A percentile compares a stretch with the other conserved stretches of the same genome.
Evolutionary conservation across 805 yeast species (phyloP).

Genomic region (Kodamaea neixiangensis): DNA sequence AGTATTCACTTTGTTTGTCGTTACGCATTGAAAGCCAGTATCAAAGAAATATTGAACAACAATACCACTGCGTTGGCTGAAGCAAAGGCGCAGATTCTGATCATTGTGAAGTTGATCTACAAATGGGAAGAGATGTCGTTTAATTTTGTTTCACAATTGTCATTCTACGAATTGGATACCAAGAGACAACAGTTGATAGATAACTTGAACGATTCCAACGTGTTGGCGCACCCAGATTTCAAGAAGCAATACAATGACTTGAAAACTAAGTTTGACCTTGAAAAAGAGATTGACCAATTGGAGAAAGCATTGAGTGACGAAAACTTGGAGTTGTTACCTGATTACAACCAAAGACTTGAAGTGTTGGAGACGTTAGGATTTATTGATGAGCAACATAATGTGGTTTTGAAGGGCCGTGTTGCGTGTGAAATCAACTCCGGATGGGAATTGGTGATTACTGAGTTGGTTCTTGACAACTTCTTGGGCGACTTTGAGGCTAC

Average conservation of each 20-base stretch:
- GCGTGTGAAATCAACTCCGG: slow-evolving; percentile 93
- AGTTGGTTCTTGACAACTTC: slow-evolving; percentile 86
- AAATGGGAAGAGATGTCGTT: slow-evolving; percentile 49
- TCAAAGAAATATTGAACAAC: slow-evolving; percentile 39
- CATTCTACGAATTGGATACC: slow-evolving; percentile 37
- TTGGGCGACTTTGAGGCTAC: slow-evolving; percentile 92
- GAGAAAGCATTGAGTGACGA: slow-evolving; percentile 76
- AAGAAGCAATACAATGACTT: slow-evolving; percentile 45
- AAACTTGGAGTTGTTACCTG: slow-evolving; percentile 86
- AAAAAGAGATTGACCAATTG: slow-evolving; percentile 53
- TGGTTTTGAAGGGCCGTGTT: slow-evolving; percentile 85
- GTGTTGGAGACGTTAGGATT: slow-evolving; percentile 80
- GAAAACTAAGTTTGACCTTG: slow-evolving; percentile 47
- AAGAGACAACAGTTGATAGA: slow-evolving; percentile 37
- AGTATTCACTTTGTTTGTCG: slow-evolving; percentile 47
- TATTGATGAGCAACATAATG: slow-evolving; percentile 74
- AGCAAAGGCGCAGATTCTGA: slow-evolving; percentile 35
- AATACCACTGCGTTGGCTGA: slow-evolving; percentile 35
- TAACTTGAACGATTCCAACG: slow-evolving; percentile 26
- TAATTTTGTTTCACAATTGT: slow-evolving; percentile 30
- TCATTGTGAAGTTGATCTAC: slow-evolving; percentile 38
- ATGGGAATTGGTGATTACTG: slow-evolving; percentile 87
- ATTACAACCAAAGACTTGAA: slow-evolving; percentile 83
- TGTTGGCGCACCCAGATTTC: slow-evolving; percentile 45
- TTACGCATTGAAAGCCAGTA: slow-evolving; percentile 33